A percentile compares a stretch with the other conserved stretches of the same genome.
Conservation (phyloP, 1,139 yeast genomes). For the Nakaseomyces uthaithaninus region DNA sequence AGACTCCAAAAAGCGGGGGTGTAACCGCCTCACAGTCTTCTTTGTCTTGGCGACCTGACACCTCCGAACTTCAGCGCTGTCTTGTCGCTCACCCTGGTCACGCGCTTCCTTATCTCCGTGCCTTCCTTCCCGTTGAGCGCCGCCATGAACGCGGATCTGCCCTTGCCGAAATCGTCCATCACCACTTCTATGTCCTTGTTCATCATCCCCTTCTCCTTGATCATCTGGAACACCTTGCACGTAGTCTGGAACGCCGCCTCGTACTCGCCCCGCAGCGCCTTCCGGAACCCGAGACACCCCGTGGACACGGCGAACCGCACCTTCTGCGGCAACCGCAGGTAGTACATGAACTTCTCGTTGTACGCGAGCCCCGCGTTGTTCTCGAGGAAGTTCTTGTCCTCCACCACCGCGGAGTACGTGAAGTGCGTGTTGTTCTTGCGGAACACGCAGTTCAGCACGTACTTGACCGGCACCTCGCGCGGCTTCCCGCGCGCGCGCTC, state of each 20-base stretch:
- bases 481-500: constrained; percentile 9
- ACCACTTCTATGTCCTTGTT: constrained; percentile 62
- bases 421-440: constrained; percentile 76
- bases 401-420: constrained; percentile 64
- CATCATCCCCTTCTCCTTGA: constrained; percentile 51
- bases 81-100: constrained; percentile 64
- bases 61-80: constrained; percentile 91
- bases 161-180: constrained; percentile 77
- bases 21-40: constrained; percentile 53
- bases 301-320: constrained; percentile 59
- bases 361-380: constrained; percentile 52
- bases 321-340: constrained; percentile 72
- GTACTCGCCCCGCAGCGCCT: constrained; percentile 78
- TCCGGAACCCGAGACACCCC: constrained; percentile 68
- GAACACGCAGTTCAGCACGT: constrained; percentile 70
- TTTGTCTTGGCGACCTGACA: constrained; percentile 70
- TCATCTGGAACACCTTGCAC: constrained; percentile 60
- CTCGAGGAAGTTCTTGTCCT: constrained; percentile 51
- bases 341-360: constrained; percentile 71
- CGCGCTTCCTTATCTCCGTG: constrained; percentile 48
- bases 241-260: constrained; percentile 92
- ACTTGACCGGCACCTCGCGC: constrained; percentile 35
- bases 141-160: constrained; percentile 76
- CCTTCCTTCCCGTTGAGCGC: constrained; percentile 92
- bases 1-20: background rate